Base-by-base conservation (phyloP, 139 green algal species). In the Pseudopediastrum boryanum region DNA sequence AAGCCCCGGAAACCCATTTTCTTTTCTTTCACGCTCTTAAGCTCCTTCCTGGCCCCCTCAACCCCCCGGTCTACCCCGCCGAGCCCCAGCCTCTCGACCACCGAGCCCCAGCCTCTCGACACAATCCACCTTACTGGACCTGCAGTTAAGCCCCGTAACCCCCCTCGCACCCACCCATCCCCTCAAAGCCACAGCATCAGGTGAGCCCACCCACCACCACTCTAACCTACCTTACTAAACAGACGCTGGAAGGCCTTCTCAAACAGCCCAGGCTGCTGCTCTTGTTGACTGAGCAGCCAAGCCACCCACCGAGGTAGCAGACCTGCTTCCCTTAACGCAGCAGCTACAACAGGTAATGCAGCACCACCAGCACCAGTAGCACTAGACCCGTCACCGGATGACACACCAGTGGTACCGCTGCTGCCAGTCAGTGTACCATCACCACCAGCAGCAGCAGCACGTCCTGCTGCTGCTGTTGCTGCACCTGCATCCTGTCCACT, bases 221-320 rank as follows among this genome's bases (percentile, higher is more conserved):
- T 25, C 7, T 12, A 58, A 0, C 80, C 0, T 36, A 87, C 89
- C 86, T 92, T 33, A 8, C 51, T 69, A 52, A 96, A 93, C 44
- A 92, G 42, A 19, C 82, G 67, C 3, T 58, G 61, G 73, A 94
- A 95, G 36, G 89, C 91, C 23, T 66, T 74, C 43, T 96, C 80
- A 61, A 97, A 93, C 36, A 93, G 75, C 25, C 77, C 67, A 2
- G 91, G 92, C 19, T 86, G 61, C 39, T 50, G 48, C 42, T 39
- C 59, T 74, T 85, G 83, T 31, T 92, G 77, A 9, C 78, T 84
- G 48, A 98, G 78, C 9, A 94, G 75, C 79, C 86, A 89, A 29
- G 79, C 75, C 35, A 96, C 63, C 94, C 94, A 98, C 4, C 79
- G 59, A 0, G 93, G 91, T 64, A 98, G 64, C 69, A 97, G 75